phyloP scores from a whole-genome alignment of 2,329 filamentous ascomycete species.

The Cercospora zeina region DNA sequence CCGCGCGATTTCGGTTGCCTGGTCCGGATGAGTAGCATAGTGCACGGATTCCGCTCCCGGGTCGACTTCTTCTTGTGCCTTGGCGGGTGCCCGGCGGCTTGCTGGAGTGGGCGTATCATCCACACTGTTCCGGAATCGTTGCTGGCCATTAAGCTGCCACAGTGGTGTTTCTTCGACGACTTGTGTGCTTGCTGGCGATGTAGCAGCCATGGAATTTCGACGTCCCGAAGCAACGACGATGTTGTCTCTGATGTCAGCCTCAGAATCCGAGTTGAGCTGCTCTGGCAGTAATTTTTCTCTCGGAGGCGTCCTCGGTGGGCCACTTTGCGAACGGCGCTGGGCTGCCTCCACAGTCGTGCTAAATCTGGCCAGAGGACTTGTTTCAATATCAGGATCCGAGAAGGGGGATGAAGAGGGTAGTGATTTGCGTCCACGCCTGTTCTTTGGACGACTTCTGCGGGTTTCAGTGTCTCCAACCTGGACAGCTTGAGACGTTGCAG shows the following conservation, averaged over 20 bases:
- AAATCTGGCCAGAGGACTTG: slow-evolving; percentile 7
- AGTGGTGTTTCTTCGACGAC: slow-evolving; percentile 14
- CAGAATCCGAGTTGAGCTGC: background rate
- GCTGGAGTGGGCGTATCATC: background rate
- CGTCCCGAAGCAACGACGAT: background rate
- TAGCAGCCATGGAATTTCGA: background rate
- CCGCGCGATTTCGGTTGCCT: background rate
- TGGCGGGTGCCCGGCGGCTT: background rate
- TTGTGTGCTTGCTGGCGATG: slow-evolving; percentile 18
- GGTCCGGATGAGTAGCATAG: background rate
- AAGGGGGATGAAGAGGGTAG: background rate
- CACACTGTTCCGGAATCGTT: background rate
- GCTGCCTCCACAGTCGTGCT: background rate
- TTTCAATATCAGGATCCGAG: background rate
- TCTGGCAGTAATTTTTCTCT: background rate
- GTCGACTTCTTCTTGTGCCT: background rate
- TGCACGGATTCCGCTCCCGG: background rate
- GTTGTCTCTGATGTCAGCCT: background rate
- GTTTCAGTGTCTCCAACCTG: background rate
- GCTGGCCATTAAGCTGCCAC: background rate
- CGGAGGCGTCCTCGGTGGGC: background rate
- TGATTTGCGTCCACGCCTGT: background rate
- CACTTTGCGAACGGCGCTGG: background rate
- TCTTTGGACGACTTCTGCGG: background rate
- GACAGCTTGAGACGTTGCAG: background rate